phyloP scores from a whole-genome alignment of 345 rosid species.

The Pseudoturritis turrita region DNA sequence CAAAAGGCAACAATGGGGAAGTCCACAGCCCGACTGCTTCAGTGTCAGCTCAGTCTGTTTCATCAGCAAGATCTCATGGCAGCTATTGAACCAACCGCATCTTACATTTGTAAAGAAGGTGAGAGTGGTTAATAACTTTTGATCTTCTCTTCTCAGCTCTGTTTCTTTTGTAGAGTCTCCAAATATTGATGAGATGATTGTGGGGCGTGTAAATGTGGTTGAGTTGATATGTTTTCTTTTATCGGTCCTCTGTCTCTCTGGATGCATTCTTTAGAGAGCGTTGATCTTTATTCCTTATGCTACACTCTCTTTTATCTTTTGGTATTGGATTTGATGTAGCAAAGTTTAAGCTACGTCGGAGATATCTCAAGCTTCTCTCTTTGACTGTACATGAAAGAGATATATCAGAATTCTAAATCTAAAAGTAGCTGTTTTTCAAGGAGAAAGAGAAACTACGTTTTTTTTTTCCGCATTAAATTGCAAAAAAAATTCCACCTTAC shows the following conservation, averaged over 20 bases:
- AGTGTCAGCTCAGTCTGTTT: slow-evolving; percentile 91
- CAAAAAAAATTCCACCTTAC: no score
- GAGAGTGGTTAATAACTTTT: slow-evolving; percentile 17
- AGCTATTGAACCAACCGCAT: slow-evolving; percentile 39
- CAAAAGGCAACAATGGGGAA: slow-evolving; percentile 74
- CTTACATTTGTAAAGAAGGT: slow-evolving; percentile 15
- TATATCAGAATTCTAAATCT: not conserved
- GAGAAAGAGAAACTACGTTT: not conserved
- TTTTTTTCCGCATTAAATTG: not conserved
- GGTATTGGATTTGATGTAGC: slow-evolving; percentile 5
- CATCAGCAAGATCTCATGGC: slow-evolving; percentile 89
- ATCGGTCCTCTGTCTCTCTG: not conserved
- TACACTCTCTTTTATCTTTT: not conserved
- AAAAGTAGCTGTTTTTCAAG: not conserved
- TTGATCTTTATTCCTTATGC: not conserved
- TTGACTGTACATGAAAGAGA: not conserved
- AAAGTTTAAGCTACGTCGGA: not conserved
- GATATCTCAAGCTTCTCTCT: not conserved
- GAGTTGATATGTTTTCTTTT: not conserved
- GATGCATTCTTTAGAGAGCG: not conserved
- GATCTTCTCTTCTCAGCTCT: slow-evolving; percentile 1
- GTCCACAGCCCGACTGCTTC: slow-evolving; percentile 94
- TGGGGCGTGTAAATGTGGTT: slow-evolving; percentile 17
- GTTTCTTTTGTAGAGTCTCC: slow-evolving; percentile 16
- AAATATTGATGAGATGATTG: slow-evolving; percentile 21